phyloP scores from a whole-genome alignment of 768 basidiomycete species.

The Pisolithus albus region DNA sequence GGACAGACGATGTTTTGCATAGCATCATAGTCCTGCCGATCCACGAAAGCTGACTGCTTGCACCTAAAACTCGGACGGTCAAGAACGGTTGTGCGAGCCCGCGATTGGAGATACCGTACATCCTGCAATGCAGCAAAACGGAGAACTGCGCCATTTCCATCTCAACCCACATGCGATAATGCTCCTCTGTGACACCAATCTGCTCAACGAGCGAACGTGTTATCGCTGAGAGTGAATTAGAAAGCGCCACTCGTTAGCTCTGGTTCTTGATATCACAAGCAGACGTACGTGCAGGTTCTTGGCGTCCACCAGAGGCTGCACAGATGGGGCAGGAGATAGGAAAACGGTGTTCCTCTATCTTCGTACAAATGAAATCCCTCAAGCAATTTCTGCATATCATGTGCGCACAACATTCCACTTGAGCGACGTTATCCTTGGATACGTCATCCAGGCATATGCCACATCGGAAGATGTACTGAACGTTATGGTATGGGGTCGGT shows the following conservation, averaged over 20 bases:
- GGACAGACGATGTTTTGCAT: slow-evolving; percentile 43
- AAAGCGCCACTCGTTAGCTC: not conserved
- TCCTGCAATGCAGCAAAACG: slow-evolving; percentile 41
- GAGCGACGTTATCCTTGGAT: slow-evolving; percentile 37
- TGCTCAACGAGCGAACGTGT: slow-evolving; percentile 33
- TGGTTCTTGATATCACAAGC: not conserved
- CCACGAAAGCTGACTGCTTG: slow-evolving; percentile 41
- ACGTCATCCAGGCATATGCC: slow-evolving; percentile 49
- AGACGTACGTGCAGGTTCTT: slow-evolving; percentile 27
- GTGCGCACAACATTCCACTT: slow-evolving; percentile 43
- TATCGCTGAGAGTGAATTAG: slow-evolving; percentile 27
- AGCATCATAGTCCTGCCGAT: slow-evolving; percentile 39
- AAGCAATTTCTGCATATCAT: slow-evolving; percentile 51
- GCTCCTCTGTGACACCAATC: slow-evolving; percentile 39
- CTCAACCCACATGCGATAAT: slow-evolving; percentile 37
- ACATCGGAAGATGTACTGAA: slow-evolving; percentile 42
- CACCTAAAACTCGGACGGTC: slow-evolving; percentile 34
- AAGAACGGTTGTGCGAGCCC: not conserved
- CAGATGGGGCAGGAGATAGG: slow-evolving; percentile 62
- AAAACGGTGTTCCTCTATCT: slow-evolving; percentile 46
- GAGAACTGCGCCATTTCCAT: slow-evolving; percentile 42
- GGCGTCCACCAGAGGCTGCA: slow-evolving; percentile 20
- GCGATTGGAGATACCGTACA: slow-evolving; percentile 27
- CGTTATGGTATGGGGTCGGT: slow-evolving; percentile 17
- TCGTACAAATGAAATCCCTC: slow-evolving; percentile 33